Conservation (phyloP, 2,329 filamentous ascomycete genomes). For the Penicillium sp. region DNA sequence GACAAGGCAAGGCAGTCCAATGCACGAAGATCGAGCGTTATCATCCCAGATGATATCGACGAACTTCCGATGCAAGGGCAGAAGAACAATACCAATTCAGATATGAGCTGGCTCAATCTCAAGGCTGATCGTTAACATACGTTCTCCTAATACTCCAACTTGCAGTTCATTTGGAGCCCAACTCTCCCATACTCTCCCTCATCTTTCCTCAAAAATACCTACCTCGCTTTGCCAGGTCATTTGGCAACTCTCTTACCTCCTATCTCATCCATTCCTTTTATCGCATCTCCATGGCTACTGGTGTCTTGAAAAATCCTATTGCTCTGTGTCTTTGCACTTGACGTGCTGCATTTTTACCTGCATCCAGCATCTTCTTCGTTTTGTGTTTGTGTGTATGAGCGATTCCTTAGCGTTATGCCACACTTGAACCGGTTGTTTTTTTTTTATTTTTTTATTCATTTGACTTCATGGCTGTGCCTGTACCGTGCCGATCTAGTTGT, state of each 20-base stretch:
- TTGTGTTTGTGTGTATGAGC: constrained; percentile 15
- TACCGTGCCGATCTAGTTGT: background rate
- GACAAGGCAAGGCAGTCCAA: constrained; percentile 22
- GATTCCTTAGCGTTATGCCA: constrained; percentile 22
- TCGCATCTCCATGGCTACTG: constrained; percentile 14
- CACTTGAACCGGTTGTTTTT: constrained; percentile 1
- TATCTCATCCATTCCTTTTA: constrained; percentile 9
- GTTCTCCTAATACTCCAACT: background rate
- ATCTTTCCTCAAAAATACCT: background rate
- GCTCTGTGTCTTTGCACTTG: constrained; percentile 14
- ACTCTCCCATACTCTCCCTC: background rate
- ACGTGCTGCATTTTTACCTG: constrained; percentile 1
- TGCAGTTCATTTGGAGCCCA: background rate
- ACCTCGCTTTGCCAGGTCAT: background rate
- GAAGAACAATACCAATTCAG: constrained; percentile 35
- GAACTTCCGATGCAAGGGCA: constrained; percentile 21
- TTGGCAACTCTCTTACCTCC: background rate
- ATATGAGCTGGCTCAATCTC: constrained; percentile 49
- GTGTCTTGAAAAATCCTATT: constrained; percentile 16
- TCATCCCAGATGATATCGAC: constrained; percentile 34
- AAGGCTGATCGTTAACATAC: constrained; percentile 28
- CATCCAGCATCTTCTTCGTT: background rate
- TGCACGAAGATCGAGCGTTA: constrained; percentile 33
- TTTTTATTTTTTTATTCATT: background rate
- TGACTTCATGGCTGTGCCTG: background rate